Percentiles rank a stretch among this genome's conserved stretches.
Evolutionary conservation across 306 rosid species (phyloP).

Genomic region (Casuarina glauca): DNA sequence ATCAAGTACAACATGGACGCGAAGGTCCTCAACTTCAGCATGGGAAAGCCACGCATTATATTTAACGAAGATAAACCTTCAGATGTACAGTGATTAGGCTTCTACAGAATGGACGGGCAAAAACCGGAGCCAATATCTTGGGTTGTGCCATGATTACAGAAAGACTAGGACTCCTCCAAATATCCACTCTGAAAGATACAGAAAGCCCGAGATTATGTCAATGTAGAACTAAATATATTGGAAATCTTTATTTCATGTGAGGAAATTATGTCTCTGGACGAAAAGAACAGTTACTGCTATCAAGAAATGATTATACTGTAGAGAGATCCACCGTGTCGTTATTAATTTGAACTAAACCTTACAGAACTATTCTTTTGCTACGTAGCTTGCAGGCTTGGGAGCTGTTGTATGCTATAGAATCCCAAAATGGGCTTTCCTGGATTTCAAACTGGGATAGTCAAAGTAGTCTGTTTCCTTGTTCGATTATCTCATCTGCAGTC

Average conservation of each 20-base stretch:
- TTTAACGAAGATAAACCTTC: constrained; percentile 54
- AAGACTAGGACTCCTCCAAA: neutral
- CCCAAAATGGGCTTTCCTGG: too few relatives aligned
- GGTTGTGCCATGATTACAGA: neutral
- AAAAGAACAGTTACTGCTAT: too few relatives aligned
- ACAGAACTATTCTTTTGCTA: too few relatives aligned
- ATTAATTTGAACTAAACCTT: too few relatives aligned
- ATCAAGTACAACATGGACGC: constrained; percentile 90
- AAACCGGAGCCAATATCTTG: neutral
- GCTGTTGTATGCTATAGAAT: too few relatives aligned
- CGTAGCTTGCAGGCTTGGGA: too few relatives aligned
- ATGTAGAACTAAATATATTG: neutral
- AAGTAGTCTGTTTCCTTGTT: too few relatives aligned
- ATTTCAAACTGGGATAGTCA: too few relatives aligned
- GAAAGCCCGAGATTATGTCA: neutral
- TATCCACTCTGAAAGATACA: neutral
- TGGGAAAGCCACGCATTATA: constrained; percentile 92
- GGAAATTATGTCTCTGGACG: neutral
- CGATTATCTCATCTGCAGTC: too few relatives aligned
- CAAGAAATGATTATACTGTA: too few relatives aligned
- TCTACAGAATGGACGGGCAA: neutral
- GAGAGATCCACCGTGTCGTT: too few relatives aligned
- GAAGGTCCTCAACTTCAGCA: constrained; percentile 85
- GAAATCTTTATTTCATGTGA: neutral
- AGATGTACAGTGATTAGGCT: constrained; percentile 27